phyloP scores from a whole-genome alignment of 192 early-diverging fungal genomes.

The Coemansia erecta region DNA sequence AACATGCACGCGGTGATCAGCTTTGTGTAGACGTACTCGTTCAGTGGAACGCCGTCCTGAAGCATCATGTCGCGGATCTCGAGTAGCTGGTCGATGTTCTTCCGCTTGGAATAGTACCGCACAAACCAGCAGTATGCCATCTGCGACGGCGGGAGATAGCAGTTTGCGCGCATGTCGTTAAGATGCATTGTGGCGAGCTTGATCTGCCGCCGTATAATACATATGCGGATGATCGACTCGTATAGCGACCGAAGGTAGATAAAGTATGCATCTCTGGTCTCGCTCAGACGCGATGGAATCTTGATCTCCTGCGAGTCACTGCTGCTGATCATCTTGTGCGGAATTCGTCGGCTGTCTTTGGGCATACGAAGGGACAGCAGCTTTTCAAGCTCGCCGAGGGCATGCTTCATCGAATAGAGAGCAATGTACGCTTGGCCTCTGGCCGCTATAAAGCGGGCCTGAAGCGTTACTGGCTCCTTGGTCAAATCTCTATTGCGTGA shows the following conservation, averaged over 20 bases:
- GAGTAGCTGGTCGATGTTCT: conserved; percentile 32
- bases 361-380: conserved; percentile 35
- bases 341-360: conserved; percentile 27
- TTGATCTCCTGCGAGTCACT: not conserved
- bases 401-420: conserved; percentile 9
- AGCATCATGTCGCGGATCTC: conserved; percentile 45
- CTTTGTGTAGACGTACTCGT: conserved; percentile 44
- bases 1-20: conserved; percentile 52
- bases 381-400: conserved; percentile 19
- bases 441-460: conserved; percentile 28
- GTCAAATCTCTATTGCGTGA: conserved; percentile 1
- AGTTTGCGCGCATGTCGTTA: conserved; percentile 47
- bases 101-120: conserved; percentile 47
- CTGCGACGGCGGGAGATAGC: conserved; percentile 42
- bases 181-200: conserved; percentile 25
- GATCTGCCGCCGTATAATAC: conserved; percentile 19
- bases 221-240: conserved; percentile 39
- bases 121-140: conserved; percentile 39
- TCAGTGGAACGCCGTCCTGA: conserved; percentile 37
- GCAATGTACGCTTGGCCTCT: conserved; percentile 29
- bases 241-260: conserved; percentile 43
- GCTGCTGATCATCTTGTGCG: not conserved
- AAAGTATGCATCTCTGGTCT: conserved; percentile 40
- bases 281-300: conserved; percentile 23
- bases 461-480: conserved; percentile 2